Evolutionary conservation across 169 alveolate genomes (phyloP).

Genomic region (Babesia caballi): DNA sequence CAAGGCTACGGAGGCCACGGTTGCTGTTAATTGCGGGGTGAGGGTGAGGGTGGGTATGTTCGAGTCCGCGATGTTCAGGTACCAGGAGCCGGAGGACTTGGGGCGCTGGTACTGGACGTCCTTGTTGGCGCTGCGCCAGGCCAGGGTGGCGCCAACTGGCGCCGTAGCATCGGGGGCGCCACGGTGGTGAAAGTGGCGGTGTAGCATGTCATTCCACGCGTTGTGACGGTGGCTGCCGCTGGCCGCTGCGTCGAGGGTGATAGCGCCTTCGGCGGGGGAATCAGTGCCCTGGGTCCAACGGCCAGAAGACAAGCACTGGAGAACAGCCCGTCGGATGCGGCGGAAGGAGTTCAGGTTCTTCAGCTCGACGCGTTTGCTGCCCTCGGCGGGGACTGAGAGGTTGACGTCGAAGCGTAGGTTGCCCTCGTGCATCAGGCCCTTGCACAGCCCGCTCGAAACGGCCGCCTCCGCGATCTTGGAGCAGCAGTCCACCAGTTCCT

Average conservation of each 20-base stretch:
- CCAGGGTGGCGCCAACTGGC: conserved; percentile 32
- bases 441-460: conserved; percentile 60
- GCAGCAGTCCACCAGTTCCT: conserved; percentile 67
- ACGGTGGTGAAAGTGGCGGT: background rate
- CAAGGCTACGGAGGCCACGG: background rate
- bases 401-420: conserved; percentile 75
- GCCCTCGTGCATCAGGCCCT: conserved; percentile 73
- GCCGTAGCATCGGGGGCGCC: background rate
- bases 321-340: conserved; percentile 48
- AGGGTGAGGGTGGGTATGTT: conserved; percentile 44
- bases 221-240: background rate
- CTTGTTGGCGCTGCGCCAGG: conserved; percentile 31
- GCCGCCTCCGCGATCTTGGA: conserved; percentile 47
- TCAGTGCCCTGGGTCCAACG: background rate
- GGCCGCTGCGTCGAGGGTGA: background rate
- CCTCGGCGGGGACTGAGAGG: conserved; percentile 62
- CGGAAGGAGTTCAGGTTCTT: conserved; percentile 73
- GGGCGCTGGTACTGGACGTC: conserved; percentile 22
- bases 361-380: conserved; percentile 65
- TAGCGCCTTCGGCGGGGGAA: background rate
- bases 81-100: conserved; percentile 11
- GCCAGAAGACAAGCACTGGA: conserved; percentile 10
- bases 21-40: conserved; percentile 2
- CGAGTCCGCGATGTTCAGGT: conserved; percentile 36
- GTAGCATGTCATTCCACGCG: background rate